Conservation (phyloP, 495 filamentous ascomycete genomes). For the Penicillium paradoxum region DNA sequence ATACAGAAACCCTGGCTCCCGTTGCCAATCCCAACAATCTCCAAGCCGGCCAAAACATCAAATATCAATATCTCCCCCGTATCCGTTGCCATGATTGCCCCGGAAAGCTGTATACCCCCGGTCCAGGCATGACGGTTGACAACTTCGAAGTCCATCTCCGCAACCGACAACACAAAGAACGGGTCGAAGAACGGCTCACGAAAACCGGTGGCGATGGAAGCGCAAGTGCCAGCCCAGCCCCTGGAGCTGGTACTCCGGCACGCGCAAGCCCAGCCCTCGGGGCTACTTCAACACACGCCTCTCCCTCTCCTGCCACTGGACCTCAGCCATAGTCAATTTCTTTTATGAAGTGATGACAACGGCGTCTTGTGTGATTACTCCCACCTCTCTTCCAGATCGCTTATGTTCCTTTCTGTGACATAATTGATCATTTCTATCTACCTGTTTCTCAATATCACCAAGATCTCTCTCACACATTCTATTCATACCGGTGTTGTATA, state of each 20-base stretch:
- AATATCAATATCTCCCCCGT: conserved; percentile 73
- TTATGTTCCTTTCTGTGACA: conserved; percentile 13
- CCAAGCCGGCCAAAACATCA: conserved; percentile 46
- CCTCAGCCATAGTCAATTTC: conserved; percentile 15
- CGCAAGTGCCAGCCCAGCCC: conserved; percentile 22
- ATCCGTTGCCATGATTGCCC: conserved; percentile 90
- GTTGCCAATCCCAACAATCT: conserved; percentile 46
- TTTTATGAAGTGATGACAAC: conserved; percentile 23
- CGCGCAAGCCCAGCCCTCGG: conserved; percentile 19
- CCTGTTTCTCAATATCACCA: conserved; percentile 2
- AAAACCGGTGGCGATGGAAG: conserved; percentile 15
- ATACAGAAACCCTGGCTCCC: conserved; percentile 56
- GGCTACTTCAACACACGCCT: conserved; percentile 3
- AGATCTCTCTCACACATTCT: conserved; percentile 2
- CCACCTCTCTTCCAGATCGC: conserved; percentile 9
- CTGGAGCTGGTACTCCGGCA: conserved; percentile 10
- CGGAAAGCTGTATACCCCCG: conserved; percentile 86
- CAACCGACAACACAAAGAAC: conserved; percentile 71
- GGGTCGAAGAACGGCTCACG: conserved; percentile 55
- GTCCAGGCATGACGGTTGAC: conserved; percentile 74
- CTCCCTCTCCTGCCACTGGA: conserved; percentile 13
- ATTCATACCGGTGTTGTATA: conserved; percentile 17
- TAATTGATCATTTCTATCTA: conserved; percentile 9
- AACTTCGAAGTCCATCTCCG: conserved; percentile 89
- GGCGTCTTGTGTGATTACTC: conserved; percentile 14